phyloP scores from a whole-genome alignment of 129 eudicot species.

The Dittrichia graveolens region DNA sequence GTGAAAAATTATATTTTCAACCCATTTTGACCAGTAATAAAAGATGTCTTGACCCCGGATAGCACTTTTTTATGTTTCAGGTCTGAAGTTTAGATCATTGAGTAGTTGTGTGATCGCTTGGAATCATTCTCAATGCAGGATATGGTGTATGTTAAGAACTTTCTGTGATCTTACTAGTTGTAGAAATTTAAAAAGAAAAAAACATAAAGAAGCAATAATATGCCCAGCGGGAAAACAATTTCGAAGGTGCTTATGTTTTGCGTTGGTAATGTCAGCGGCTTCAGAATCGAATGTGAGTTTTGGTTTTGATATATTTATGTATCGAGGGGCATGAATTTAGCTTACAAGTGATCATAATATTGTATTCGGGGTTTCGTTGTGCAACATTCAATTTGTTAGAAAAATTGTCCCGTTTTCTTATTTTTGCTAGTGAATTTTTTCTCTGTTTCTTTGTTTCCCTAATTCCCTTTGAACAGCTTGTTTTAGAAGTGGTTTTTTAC shows the following conservation, averaged over 20 bases:
- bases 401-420: background rate
- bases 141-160: conserved; percentile 13
- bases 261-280: background rate
- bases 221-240: background rate
- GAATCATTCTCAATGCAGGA: conserved; percentile 8
- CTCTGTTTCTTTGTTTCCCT: no score
- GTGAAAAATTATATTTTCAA: no score
- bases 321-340: conserved; percentile 1
- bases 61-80: conserved; percentile 23
- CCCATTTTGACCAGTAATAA: no score
- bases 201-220: background rate
- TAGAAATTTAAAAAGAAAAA: conserved; percentile 9
- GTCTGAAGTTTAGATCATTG: conserved; percentile 12
- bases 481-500: no score
- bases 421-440: no score
- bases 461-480: no score
- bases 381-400: background rate
- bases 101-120: conserved; percentile 7
- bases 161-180: conserved; percentile 17
- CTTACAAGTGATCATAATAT: background rate
- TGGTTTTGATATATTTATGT: background rate
- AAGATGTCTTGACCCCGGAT: background rate
- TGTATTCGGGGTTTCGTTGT: background rate
- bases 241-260: background rate
- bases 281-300: background rate